Percentiles rank a stretch among this genome's conserved stretches.
phyloP scores from a whole-genome alignment of 2,329 filamentous ascomycete species.

The Aspergillus phoenicis region DNA sequence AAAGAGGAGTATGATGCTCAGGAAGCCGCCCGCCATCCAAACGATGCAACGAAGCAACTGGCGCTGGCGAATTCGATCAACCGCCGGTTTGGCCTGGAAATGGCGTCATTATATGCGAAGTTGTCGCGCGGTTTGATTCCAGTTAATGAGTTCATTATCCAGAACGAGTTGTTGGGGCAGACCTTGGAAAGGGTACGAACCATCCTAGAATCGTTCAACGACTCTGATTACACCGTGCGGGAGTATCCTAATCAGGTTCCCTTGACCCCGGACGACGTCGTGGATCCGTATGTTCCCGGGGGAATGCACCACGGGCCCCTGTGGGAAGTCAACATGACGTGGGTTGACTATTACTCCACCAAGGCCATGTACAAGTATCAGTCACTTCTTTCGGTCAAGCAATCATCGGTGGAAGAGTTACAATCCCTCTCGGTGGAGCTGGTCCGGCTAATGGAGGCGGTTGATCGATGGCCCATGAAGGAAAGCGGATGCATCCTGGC shows the following conservation, averaged over 20 bases:
- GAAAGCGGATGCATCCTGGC: conserved; percentile 71
- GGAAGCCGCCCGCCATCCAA: conserved; percentile 62
- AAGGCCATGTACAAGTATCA: conserved; percentile 81
- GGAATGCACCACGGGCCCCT: conserved; percentile 70
- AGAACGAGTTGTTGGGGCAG: conserved; percentile 60
- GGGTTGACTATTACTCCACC: conserved; percentile 76
- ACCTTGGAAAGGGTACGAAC: conserved; percentile 45
- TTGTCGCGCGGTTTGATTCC: conserved; percentile 66
- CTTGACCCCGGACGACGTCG: conserved; percentile 65
- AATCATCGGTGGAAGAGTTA: conserved; percentile 58
- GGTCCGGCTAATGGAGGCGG: conserved; percentile 77
- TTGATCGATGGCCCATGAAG: conserved; percentile 70
- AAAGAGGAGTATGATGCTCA: conserved; percentile 65
- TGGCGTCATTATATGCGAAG: conserved; percentile 74
- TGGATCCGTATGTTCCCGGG: conserved; percentile 71
- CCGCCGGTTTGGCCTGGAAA: conserved; percentile 75
- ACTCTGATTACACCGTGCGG: conserved; percentile 64
- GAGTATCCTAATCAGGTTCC: conserved; percentile 61
- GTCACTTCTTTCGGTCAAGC: conserved; percentile 59
- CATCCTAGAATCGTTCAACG: conserved; percentile 64
- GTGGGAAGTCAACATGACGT: conserved; percentile 73
- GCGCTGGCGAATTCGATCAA: conserved; percentile 67
- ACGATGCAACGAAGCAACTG: conserved; percentile 66
- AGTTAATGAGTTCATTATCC: conserved; percentile 64
- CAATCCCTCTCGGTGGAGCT: conserved; percentile 66